phyloP scores from a whole-genome alignment of 352 stramenopile genomes.

The Peronospora farinosa region DNA sequence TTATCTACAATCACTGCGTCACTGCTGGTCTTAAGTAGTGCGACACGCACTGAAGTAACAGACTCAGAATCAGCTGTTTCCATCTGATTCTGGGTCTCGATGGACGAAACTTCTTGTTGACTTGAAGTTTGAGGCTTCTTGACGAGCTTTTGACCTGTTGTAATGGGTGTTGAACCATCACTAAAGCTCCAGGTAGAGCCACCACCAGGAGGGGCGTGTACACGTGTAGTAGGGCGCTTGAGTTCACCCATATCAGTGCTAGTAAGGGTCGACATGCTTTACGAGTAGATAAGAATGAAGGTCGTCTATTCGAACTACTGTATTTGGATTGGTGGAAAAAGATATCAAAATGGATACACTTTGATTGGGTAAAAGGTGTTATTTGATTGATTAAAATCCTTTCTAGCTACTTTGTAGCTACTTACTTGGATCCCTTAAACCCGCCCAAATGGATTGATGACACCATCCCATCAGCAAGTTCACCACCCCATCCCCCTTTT shows the following conservation, averaged over 20 bases:
- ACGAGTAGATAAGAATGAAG: not conserved
- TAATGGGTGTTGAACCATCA: slow-evolving; percentile 22
- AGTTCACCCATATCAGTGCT: slow-evolving; percentile 78
- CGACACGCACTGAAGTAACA: slow-evolving; percentile 36
- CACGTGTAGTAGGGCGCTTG: slow-evolving; percentile 71
- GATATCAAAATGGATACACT: slow-evolving; percentile 1
- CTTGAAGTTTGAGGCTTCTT: slow-evolving; percentile 12
- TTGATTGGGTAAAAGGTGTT: too few relatives aligned
- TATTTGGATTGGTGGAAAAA: slow-evolving; percentile 16
- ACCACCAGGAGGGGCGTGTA: slow-evolving; percentile 69
- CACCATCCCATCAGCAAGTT: slow-evolving; percentile 61
- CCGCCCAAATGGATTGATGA: slow-evolving; percentile 58
- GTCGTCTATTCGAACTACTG: not conserved
- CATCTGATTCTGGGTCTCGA: slow-evolving; percentile 16
- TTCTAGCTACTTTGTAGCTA: too few relatives aligned
- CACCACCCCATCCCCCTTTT: slow-evolving; percentile 64
- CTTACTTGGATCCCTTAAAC: slow-evolving; percentile 40
- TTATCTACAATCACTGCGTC: slow-evolving; percentile 64
- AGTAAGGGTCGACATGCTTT: slow-evolving; percentile 73
- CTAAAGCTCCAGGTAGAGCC: slow-evolving; percentile 74
- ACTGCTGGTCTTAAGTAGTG: slow-evolving; percentile 69
- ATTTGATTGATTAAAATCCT: too few relatives aligned
- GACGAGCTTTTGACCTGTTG: slow-evolving; percentile 21
- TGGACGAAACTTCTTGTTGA: slow-evolving; percentile 8
- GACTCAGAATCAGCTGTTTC: slow-evolving; percentile 29